These are phyloP conservation scores for Ascocoryne sarcoides DNA, from an alignment of 2,329 filamentous ascomycete genomes.

Conservation along the genomic window DNA sequence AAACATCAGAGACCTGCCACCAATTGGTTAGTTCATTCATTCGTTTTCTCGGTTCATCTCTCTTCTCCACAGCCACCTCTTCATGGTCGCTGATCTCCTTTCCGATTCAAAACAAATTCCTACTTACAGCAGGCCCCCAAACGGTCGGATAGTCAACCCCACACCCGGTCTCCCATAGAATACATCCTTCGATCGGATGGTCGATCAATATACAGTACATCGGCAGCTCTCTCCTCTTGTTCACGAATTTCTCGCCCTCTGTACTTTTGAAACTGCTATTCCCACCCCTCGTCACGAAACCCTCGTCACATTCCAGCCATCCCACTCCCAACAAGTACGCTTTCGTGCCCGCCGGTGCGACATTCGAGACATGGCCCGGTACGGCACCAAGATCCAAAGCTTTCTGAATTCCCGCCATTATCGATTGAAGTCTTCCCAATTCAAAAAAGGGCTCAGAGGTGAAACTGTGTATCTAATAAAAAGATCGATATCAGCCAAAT, in stretches of 20 bases:
- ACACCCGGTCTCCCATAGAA: conserved; percentile 23
- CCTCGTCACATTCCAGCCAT: conserved; percentile 38
- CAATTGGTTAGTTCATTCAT: neutral
- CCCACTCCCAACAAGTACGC: conserved; percentile 39
- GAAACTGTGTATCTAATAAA: no score
- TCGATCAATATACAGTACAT: conserved; percentile 23
- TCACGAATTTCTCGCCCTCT: conserved; percentile 15
- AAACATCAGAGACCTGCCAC: conserved; percentile 30
- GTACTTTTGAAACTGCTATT: conserved; percentile 20
- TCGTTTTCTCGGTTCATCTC: no score
- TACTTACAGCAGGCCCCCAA: conserved; percentile 28
- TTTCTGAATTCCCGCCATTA: conserved; percentile 20
- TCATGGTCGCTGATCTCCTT: no score
- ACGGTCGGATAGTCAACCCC: conserved; percentile 19
- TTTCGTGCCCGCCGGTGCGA: conserved; percentile 37
- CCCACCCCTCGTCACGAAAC: conserved; percentile 28
- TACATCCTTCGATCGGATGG: conserved; percentile 21
- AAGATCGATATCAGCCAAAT: no score
- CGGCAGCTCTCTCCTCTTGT: conserved; percentile 20
- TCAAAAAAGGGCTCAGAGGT: no score
- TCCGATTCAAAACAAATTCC: no score
- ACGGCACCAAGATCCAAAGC: conserved; percentile 19
- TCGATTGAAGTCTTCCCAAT: no score
- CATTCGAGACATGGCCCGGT: conserved; percentile 18
- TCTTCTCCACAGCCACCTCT: no score